Evolutionary conservation across 768 basidiomycete genomes (phyloP).

Genomic region (Leucogyrophana mollusca): DNA sequence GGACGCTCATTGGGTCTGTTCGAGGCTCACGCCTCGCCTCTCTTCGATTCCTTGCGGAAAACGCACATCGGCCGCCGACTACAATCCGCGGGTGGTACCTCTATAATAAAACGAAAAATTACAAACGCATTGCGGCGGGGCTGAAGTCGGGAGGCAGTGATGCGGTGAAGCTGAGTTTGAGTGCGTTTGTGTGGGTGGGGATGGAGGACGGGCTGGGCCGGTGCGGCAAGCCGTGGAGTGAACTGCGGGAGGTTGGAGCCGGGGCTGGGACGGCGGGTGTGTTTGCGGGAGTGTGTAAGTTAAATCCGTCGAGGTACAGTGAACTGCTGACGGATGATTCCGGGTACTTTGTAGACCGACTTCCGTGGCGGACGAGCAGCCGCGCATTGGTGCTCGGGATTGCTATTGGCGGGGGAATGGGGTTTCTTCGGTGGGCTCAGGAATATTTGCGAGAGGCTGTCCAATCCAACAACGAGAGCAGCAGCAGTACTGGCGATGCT

Average conservation of each 20-base stretch:
- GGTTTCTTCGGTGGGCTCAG: conserved; percentile 40
- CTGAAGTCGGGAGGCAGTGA: conserved; percentile 65
- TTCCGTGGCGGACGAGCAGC: conserved; percentile 48
- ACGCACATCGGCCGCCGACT: conserved; percentile 81
- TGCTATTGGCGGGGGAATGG: conserved; percentile 55
- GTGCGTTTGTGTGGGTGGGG: conserved; percentile 48
- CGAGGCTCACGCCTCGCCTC: conserved; percentile 71
- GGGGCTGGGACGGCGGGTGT: conserved; percentile 61
- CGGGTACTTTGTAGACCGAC: conserved; percentile 44
- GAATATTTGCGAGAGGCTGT: conserved; percentile 23
- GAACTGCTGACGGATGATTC: background rate
- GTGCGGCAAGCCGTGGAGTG: conserved; percentile 32
- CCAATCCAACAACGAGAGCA: conserved; percentile 11
- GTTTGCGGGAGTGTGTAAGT: conserved; percentile 57
- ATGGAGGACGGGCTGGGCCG: conserved; percentile 44
- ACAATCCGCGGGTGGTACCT: conserved; percentile 94
- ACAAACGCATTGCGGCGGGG: conserved; percentile 73
- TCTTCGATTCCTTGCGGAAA: conserved; percentile 87
- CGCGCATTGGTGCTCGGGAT: conserved; percentile 54
- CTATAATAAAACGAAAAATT: conserved; percentile 96
- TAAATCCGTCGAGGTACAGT: conserved; percentile 5
- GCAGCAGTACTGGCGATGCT: background rate
- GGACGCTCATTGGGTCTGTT: conserved; percentile 68
- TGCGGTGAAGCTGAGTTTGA: conserved; percentile 47
- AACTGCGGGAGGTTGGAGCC: conserved; percentile 58